Evolutionary conservation across 2,329 filamentous ascomycete species (phyloP).

Genomic region (Penicillium sp.): DNA sequence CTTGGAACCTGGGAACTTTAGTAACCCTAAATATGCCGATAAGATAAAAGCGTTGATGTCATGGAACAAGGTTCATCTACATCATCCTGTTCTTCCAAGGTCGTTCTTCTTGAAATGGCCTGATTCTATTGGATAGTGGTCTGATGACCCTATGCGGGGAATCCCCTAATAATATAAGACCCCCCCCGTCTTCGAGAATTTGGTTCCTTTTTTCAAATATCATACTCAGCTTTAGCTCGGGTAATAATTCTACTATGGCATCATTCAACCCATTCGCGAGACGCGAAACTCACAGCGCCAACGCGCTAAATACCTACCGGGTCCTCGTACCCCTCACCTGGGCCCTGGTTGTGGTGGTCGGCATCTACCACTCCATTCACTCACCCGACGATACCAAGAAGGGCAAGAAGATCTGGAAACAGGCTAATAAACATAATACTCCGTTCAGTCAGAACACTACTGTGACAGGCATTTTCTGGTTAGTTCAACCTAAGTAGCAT

Average conservation of each 20-base stretch:
- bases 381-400: constrained; percentile 61
- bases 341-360: constrained; percentile 68
- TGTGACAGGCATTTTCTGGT: constrained; percentile 73
- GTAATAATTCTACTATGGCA: constrained; percentile 12
- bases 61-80: neutral
- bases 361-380: constrained; percentile 71
- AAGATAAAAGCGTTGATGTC: neutral
- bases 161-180: constrained; percentile 1
- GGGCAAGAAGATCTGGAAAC: constrained; percentile 69
- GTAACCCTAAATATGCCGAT: neutral
- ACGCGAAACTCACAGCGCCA: constrained; percentile 62
- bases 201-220: neutral
- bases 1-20: too few relatives aligned
- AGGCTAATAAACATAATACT: constrained; percentile 65
- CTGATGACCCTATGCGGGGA: constrained; percentile 3
- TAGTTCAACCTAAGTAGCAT: constrained; percentile 21
- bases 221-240: neutral
- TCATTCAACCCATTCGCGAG: constrained; percentile 69
- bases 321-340: constrained; percentile 71
- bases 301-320: constrained; percentile 69
- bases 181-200: neutral
- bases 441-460: constrained; percentile 72
- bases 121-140: neutral
- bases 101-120: neutral
- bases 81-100: neutral